phyloP scores from a whole-genome alignment of 495 filamentous ascomycete species.

The Tuber microsphaerosporum region DNA sequence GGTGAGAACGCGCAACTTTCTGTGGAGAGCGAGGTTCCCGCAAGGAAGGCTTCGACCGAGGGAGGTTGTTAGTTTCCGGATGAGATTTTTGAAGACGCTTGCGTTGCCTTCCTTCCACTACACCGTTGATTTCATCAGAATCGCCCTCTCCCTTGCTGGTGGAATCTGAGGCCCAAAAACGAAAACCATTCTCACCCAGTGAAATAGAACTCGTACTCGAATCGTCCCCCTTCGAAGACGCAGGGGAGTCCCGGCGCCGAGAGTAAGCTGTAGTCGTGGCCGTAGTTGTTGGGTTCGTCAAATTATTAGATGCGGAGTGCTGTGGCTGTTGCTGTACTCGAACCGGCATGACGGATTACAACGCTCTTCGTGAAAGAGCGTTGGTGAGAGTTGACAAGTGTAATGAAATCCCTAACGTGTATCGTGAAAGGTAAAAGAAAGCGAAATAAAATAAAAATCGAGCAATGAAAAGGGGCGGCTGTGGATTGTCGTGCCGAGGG shows the following conservation, averaged over 20 bases:
- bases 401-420: neutral
- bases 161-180: constrained; percentile 1
- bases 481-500: constrained; percentile 11
- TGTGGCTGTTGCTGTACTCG: constrained; percentile 40
- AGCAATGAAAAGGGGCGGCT: constrained; percentile 19
- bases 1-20: constrained; percentile 28
- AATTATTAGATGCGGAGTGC: constrained; percentile 33
- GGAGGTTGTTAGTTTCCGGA: constrained; percentile 34
- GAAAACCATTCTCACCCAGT: constrained; percentile 37
- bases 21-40: constrained; percentile 37
- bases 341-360: constrained; percentile 41
- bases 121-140: constrained; percentile 30
- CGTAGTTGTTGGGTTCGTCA: constrained; percentile 36
- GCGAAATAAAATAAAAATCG: constrained; percentile 8
- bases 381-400: constrained; percentile 18
- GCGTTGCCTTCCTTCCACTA: constrained; percentile 38
- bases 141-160: constrained; percentile 20
- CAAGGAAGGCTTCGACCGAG: constrained; percentile 35
- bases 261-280: constrained; percentile 37
- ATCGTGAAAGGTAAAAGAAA: constrained; percentile 1
- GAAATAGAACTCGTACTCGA: constrained; percentile 41
- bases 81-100: constrained; percentile 40
- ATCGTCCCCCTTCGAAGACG: constrained; percentile 40
- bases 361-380: constrained; percentile 23
- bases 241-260: constrained; percentile 35